phyloP scores from a whole-genome alignment of 106 monocot species.

The Narthecium ossifragum region DNA sequence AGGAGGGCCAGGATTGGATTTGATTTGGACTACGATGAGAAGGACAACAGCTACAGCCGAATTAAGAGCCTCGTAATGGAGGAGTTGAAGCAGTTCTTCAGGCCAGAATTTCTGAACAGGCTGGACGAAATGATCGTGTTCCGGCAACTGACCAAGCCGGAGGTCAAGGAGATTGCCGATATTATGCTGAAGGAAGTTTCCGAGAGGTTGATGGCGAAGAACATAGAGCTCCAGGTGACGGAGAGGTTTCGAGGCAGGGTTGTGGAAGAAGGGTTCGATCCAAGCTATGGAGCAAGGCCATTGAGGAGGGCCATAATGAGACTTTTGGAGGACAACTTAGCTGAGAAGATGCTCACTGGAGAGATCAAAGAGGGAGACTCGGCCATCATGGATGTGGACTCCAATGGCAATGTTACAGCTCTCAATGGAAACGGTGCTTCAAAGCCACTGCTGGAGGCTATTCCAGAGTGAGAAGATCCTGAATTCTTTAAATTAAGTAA shows the following conservation, averaged over 20 bases:
- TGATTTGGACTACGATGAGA: slow-evolving; percentile 31
- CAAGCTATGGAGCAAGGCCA: slow-evolving; percentile 12
- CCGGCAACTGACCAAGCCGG: slow-evolving; percentile 9
- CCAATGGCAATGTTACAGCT: not conserved
- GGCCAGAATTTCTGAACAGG: slow-evolving; percentile 10
- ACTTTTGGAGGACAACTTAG: slow-evolving; percentile 4
- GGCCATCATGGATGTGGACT: slow-evolving; percentile 9
- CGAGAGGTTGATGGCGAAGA: slow-evolving; percentile 5
- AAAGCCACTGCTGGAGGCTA: not conserved
- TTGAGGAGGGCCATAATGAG: slow-evolving; percentile 10
- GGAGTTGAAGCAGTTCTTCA: slow-evolving; percentile 10
- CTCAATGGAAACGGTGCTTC: not conserved
- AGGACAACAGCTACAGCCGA: slow-evolving; percentile 20
- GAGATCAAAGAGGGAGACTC: slow-evolving; percentile 9
- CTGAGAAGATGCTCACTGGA: slow-evolving; percentile 6
- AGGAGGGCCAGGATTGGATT: slow-evolving; percentile 24
- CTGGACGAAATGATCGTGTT: slow-evolving; percentile 10
- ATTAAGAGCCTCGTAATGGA: slow-evolving; percentile 9
- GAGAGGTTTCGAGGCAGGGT: slow-evolving; percentile 8
- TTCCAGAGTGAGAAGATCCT: not conserved
- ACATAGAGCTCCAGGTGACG: slow-evolving; percentile 8
- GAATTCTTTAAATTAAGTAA: too few species aligned
- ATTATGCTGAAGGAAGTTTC: slow-evolving; percentile 12
- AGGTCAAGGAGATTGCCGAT: slow-evolving; percentile 13
- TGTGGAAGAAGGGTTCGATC: slow-evolving; percentile 10